Percentiles rank a stretch among this genome's conserved stretches.
phyloP scores from a whole-genome alignment of 2,329 filamentous ascomycete species.

The Colletotrichum simmondsii region DNA sequence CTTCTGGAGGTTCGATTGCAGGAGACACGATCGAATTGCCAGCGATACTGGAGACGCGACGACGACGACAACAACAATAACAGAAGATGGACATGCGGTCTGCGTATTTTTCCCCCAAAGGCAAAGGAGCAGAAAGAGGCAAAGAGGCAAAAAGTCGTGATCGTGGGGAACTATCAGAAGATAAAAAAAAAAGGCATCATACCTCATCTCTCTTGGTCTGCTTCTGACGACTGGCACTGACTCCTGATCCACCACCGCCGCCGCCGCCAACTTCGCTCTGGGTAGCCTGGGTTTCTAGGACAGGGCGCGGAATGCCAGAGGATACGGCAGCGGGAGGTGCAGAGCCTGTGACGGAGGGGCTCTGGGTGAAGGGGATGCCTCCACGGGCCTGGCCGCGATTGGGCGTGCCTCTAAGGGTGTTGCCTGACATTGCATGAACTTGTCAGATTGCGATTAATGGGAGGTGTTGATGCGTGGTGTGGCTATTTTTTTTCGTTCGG shows the following conservation, averaged over 20 bases:
- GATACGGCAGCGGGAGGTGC: slow-evolving; percentile 41
- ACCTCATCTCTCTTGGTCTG: slow-evolving; percentile 99
- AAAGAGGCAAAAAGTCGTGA: background rate
- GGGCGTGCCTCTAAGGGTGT: slow-evolving; percentile 77
- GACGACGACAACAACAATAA: background rate
- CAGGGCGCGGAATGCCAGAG: slow-evolving; percentile 79
- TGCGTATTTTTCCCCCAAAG: background rate
- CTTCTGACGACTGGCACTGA: slow-evolving; percentile 95
- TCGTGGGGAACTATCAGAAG: slow-evolving; percentile 20
- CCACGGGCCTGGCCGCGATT: slow-evolving; percentile 69
- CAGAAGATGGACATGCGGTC: background rate
- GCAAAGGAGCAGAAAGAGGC: background rate
- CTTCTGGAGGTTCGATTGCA: background rate
- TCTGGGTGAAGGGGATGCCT: slow-evolving; percentile 69
- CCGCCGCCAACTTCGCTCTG: slow-evolving; percentile 63
- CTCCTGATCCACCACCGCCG: slow-evolving; percentile 64
- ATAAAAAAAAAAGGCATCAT: slow-evolving; percentile 43
- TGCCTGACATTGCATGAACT: slow-evolving; percentile 62
- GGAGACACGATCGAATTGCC: background rate
- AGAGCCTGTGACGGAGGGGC: slow-evolving; percentile 50
- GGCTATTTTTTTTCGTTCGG: slow-evolving; percentile 4
- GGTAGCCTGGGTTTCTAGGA: slow-evolving; percentile 68
- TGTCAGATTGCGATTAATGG: slow-evolving; percentile 52
- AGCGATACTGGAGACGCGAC: background rate
- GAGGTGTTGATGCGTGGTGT: slow-evolving; percentile 29